Base-by-base conservation (phyloP, 495 filamentous ascomycete species). In the Penicillium paradoxum region DNA sequence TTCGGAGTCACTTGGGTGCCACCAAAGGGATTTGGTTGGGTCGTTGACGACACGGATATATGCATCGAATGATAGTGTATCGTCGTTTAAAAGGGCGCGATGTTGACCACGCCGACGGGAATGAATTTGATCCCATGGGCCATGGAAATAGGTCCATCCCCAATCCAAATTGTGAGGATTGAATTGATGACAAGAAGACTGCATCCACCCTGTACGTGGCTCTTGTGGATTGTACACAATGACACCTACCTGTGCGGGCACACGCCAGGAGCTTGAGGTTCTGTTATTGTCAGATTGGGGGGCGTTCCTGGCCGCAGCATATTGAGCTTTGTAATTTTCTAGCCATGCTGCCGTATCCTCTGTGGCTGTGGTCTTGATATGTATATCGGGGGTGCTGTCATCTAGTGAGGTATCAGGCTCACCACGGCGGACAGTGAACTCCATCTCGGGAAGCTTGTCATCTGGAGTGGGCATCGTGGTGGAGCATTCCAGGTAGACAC, bases 61-160 rank as follows among this genome's bases (percentile, higher is more conserved):
- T 0, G 80, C 79, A 34, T 79, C 79, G 48, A 87, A 85, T 2
- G 80, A 74, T 29, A 87, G 73, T 2, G 79, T 84, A 57, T 87
- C 84, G 45, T 85, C 73, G 27, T 79, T 80, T 27, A 87, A 71
- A 8, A 87, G 61, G 5, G 84, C 79, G 60, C 82, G 78, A 18
- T 83, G 83, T 55, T 85, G 78, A 43, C 75, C 74, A 11, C 75
- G 79, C 37, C 77, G 74, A 25, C 84, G 79, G 24, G 66, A 62
- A 49, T 83, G 77, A 48, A 86, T 82, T 39, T 82, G 73, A 50
- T 80, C 76, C 71, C 76, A 81, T 3, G 81, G 79, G 6, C 79
- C 81, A 59, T 83, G 77, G 61, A 85, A 86, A 47, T 83, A 77
- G 17, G 81, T 83, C 81, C 82, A 86, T 2, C 84, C 84, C 79